Conservation (phyloP, 2,329 filamentous ascomycete genomes). For the Leptoxyphium fumago region DNA sequence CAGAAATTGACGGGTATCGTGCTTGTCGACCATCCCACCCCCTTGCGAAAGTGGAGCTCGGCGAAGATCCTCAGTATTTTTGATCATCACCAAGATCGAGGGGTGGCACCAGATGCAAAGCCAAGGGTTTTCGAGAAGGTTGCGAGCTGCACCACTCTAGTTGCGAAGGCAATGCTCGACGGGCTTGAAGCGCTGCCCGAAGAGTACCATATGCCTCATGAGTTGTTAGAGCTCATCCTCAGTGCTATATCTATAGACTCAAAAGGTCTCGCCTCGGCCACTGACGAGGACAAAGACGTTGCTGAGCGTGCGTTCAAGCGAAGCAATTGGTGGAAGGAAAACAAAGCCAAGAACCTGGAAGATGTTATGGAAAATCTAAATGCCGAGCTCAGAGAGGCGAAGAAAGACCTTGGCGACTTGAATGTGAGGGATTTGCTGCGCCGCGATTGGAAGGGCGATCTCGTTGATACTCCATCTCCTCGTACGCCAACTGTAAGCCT, state of each 20-base stretch:
- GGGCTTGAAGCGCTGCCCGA: slow-evolving; percentile 28
- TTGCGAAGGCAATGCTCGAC: slow-evolving; percentile 33
- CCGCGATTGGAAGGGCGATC: slow-evolving; percentile 34
- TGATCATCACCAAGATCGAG: slow-evolving; percentile 32
- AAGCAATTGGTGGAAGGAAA: slow-evolving; percentile 26
- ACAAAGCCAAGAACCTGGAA: slow-evolving; percentile 16
- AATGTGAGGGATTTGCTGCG: slow-evolving; percentile 30
- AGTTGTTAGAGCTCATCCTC: slow-evolving; percentile 34
- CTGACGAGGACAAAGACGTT: slow-evolving; percentile 24
- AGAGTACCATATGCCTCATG: slow-evolving; percentile 35
- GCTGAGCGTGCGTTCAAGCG: slow-evolving; percentile 26
- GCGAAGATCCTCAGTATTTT: slow-evolving; percentile 33
- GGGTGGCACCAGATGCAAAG: slow-evolving; percentile 26
- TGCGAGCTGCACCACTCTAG: slow-evolving; percentile 32
- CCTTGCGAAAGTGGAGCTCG: slow-evolving; percentile 29
- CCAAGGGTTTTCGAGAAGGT: slow-evolving; percentile 31
- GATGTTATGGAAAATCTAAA: slow-evolving; percentile 29
- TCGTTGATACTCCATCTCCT: slow-evolving; percentile 32
- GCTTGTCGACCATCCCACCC: slow-evolving; percentile 30
- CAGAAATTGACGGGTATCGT: slow-evolving; percentile 30
- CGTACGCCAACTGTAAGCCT: slow-evolving; percentile 32
- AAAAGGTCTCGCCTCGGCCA: slow-evolving; percentile 25
- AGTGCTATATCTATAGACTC: slow-evolving; percentile 34
- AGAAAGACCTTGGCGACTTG: slow-evolving; percentile 29
- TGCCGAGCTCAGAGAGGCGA: slow-evolving; percentile 25